These are phyloP conservation scores for Massospora cicadina DNA, from an alignment of 371 early-diverging fungal genomes.

Conservation along the genomic window DNA sequence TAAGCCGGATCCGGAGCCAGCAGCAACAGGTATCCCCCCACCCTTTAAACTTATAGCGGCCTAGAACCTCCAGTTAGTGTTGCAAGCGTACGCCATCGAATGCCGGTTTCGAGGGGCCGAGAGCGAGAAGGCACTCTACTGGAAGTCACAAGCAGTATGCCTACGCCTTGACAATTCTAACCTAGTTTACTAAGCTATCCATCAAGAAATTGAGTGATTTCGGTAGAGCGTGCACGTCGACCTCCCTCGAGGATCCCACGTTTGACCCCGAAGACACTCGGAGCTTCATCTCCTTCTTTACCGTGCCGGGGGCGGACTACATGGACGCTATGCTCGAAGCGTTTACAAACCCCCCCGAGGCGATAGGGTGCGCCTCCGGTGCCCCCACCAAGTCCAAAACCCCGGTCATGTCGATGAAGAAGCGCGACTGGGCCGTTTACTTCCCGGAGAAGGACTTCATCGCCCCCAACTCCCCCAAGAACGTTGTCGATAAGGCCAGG, in stretches of 20 bases:
- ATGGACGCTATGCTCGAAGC: background rate
- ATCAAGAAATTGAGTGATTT: background rate
- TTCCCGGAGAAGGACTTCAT: background rate
- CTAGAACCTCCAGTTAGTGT: conserved; percentile 11
- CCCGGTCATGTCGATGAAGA: background rate
- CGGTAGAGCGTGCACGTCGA: background rate
- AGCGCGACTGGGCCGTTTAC: background rate
- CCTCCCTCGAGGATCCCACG: background rate
- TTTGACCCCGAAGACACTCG: background rate
- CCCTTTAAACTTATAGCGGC: background rate
- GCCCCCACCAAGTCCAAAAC: background rate
- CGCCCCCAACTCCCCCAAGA: background rate
- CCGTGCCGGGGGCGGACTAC: background rate
- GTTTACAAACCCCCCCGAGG: background rate
- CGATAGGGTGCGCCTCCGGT: too few relatives aligned
- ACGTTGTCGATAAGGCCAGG: background rate
- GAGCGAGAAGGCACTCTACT: background rate
- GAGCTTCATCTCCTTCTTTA: conserved; percentile 3
- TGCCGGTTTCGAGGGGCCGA: background rate
- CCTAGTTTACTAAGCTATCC: background rate
- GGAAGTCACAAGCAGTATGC: conserved; percentile 3
- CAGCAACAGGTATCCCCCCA: background rate
- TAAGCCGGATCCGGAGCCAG: background rate
- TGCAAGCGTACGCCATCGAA: conserved; percentile 12
- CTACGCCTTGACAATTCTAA: background rate